Evolutionary conservation across 371 early-diverging fungal genomes (phyloP).

Genomic region (Zychaea mexicana): DNA sequence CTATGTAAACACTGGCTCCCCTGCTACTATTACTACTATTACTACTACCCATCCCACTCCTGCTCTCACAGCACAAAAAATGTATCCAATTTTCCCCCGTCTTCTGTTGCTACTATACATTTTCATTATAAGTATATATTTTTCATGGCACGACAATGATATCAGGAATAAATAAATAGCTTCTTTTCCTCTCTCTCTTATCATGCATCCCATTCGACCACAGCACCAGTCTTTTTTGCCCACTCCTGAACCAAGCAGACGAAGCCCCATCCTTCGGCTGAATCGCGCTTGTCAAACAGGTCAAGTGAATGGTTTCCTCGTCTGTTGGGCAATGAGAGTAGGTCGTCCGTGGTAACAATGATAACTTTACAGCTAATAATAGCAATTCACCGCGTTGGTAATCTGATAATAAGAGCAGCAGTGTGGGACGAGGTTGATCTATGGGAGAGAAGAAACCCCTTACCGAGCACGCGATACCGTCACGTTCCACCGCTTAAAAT

Average conservation of each 20-base stretch:
- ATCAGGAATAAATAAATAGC: too few species aligned
- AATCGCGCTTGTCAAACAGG: slow-evolving; percentile 18
- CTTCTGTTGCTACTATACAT: background rate
- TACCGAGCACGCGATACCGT: slow-evolving; percentile 55
- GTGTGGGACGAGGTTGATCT: too few species aligned
- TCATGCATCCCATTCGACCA: slow-evolving; percentile 22
- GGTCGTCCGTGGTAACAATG: slow-evolving; percentile 45
- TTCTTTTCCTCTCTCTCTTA: background rate
- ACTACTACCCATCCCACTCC: too few species aligned
- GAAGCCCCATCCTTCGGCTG: slow-evolving; percentile 39
- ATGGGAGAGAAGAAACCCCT: background rate
- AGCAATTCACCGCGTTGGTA: background rate
- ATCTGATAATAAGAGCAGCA: too few species aligned
- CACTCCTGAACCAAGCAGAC: slow-evolving; percentile 31
- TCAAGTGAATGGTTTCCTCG: slow-evolving; percentile 21
- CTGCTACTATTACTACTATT: too few species aligned
- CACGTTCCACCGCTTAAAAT: slow-evolving; percentile 61
- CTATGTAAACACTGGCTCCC: too few species aligned
- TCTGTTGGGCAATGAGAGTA: slow-evolving; percentile 25
- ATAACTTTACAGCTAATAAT: slow-evolving; percentile 55
- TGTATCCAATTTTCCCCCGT: background rate
- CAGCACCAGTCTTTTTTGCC: slow-evolving; percentile 22
- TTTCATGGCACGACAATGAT: too few species aligned
- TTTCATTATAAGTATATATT: background rate
- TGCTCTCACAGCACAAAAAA: background rate